These are phyloP conservation scores for Gracilaria caudata DNA, from an alignment of 23 red algal genomes.

Conservation along the genomic window DNA sequence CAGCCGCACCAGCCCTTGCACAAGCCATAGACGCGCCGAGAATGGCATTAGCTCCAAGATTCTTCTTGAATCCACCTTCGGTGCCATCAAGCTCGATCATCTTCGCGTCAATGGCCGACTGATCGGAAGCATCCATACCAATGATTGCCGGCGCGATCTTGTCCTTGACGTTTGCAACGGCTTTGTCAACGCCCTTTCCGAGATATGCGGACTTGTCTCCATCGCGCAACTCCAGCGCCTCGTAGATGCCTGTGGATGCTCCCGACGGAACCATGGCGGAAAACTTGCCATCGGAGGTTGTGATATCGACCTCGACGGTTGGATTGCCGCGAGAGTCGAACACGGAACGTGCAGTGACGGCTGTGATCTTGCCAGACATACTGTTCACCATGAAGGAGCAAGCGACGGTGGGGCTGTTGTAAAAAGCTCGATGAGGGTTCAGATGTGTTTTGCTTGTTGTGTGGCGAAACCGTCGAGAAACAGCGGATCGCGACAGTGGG, in stretches of 20 bases:
- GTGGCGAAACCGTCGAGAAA: too few species aligned
- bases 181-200: slow-evolving; percentile 88
- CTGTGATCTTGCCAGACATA: slow-evolving; percentile 43
- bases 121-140: slow-evolving; percentile 86
- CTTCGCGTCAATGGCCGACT: slow-evolving; percentile 81
- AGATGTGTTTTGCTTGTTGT: too few species aligned
- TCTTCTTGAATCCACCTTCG: slow-evolving; percentile 81
- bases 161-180: slow-evolving; percentile 85
- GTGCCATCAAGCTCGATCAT: slow-evolving; percentile 93
- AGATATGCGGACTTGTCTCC: slow-evolving; percentile 79
- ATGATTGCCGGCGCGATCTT: slow-evolving; percentile 84
- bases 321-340: slow-evolving; percentile 91
- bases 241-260: slow-evolving; percentile 93
- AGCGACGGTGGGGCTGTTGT: neutral
- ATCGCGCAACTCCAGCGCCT: slow-evolving; percentile 89
- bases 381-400: too few species aligned
- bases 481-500: too few species aligned
- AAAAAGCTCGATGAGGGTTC: too few species aligned
- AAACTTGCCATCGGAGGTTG: slow-evolving; percentile 74
- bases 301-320: slow-evolving; percentile 90
- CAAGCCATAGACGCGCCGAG: slow-evolving; percentile 95
- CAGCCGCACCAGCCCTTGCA: slow-evolving; percentile 86
- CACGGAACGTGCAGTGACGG: slow-evolving; percentile 78
- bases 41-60: slow-evolving; percentile 94
- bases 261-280: slow-evolving; percentile 94